These are phyloP conservation scores for Phlebopus sp. DNA, from an alignment of 1,284 basidiomycete genomes.

Conservation along the genomic window DNA sequence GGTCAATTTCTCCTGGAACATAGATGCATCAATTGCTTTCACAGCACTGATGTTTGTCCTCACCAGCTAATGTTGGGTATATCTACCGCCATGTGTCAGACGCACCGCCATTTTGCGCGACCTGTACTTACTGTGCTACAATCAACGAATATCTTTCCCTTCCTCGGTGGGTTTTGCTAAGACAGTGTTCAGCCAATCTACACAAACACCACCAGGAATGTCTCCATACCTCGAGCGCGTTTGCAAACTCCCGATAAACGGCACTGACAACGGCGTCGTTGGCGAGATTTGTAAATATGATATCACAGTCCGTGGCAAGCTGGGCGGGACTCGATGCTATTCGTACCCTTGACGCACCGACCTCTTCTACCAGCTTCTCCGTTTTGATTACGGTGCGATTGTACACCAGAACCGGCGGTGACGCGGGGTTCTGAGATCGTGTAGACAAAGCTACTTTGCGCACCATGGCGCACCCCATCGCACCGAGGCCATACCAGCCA, in stretches of 20 bases:
- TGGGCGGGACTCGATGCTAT: constrained; percentile 53
- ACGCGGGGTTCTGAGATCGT: constrained; percentile 36
- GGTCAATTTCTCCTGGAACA: constrained; percentile 50
- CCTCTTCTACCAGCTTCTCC: constrained; percentile 48
- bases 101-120: background rate
- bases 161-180: constrained; percentile 36
- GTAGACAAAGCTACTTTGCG: constrained; percentile 52
- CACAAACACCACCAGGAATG: background rate
- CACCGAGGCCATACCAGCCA: constrained; percentile 58
- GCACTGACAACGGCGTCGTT: constrained; percentile 67
- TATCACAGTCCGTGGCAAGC: constrained; percentile 62
- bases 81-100: constrained; percentile 37
- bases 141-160: constrained; percentile 71
- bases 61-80: constrained; percentile 52
- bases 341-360: constrained; percentile 42
- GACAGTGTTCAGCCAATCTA: background rate
- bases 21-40: background rate
- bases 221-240: constrained; percentile 41
- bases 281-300: constrained; percentile 72
- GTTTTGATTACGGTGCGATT: constrained; percentile 58
- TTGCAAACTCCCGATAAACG: constrained; percentile 58
- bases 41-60: constrained; percentile 23
- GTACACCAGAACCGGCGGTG: constrained; percentile 54
- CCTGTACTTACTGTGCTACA: constrained; percentile 59
- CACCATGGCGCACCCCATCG: constrained; percentile 68